Conservation (phyloP, 1,139 yeast genomes). For the Kodamaea fungicola region DNA sequence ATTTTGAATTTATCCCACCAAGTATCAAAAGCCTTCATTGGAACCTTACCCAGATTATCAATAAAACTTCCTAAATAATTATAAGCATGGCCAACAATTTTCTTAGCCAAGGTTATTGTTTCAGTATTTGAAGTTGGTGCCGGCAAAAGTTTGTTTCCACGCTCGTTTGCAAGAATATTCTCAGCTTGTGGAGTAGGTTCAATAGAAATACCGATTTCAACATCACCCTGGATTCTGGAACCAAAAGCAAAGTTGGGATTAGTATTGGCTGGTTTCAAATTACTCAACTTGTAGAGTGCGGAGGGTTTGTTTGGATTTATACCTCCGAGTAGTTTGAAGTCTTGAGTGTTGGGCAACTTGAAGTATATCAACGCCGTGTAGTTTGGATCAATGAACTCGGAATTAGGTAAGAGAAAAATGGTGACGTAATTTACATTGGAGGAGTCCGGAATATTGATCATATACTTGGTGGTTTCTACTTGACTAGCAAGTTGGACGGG, state of each 20-base stretch:
- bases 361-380: slow-evolving; percentile 85
- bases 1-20: slow-evolving; percentile 95
- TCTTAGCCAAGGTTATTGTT: slow-evolving; percentile 65
- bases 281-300: slow-evolving; percentile 82
- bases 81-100: slow-evolving; percentile 88
- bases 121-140: slow-evolving; percentile 20
- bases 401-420: slow-evolving; percentile 70
- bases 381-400: slow-evolving; percentile 57
- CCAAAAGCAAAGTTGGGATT: slow-evolving; percentile 24
- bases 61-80: slow-evolving; percentile 84
- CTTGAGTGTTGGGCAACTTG: slow-evolving; percentile 67
- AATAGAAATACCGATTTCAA: slow-evolving; percentile 83
- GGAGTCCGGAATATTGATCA: slow-evolving; percentile 60
- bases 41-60: slow-evolving; percentile 73
- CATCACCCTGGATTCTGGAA: slow-evolving; percentile 12
- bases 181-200: slow-evolving; percentile 70
- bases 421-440: slow-evolving; percentile 68
- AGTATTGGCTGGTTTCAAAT: slow-evolving; percentile 29
- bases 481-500: slow-evolving; percentile 56
- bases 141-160: slow-evolving; percentile 10
- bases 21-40: slow-evolving; percentile 82
- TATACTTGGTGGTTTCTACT: slow-evolving; percentile 61
- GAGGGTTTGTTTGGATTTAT: slow-evolving; percentile 76
- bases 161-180: slow-evolving; percentile 39
- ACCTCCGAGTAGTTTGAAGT: slow-evolving; percentile 77